Evolutionary conservation across 768 basidiomycete genomes (phyloP).

Genomic region (Boletus huronensis): DNA sequence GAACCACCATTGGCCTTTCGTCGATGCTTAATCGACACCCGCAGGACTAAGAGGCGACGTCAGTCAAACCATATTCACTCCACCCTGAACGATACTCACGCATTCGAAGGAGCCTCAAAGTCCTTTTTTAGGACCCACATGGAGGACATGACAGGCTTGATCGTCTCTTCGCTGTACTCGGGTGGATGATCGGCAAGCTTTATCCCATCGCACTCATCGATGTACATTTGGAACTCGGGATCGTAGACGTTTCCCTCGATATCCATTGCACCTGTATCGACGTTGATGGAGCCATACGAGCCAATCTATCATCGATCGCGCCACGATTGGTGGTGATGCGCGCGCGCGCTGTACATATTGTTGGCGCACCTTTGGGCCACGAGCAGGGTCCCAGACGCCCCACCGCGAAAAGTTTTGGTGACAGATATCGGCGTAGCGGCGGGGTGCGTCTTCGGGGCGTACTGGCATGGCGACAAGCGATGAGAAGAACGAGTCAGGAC

Average conservation of each 20-base stretch:
- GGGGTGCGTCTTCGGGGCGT: not conserved
- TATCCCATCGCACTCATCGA: constrained; percentile 15
- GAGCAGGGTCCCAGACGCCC: constrained; percentile 4
- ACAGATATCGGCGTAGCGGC: constrained; percentile 9
- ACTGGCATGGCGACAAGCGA: not conserved
- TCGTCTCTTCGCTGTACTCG: not conserved
- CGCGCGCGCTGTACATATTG: not conserved
- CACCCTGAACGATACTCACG: constrained; percentile 3
- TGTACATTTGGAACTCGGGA: constrained; percentile 8
- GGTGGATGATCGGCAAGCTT: constrained; percentile 12
- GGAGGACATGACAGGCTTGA: not conserved
- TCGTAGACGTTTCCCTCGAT: constrained; percentile 27
- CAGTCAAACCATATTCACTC: not conserved
- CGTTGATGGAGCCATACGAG: constrained; percentile 29
- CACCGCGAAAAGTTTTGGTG: constrained; percentile 3
- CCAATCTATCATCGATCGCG: not conserved
- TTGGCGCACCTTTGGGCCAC: not conserved
- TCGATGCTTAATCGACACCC: not conserved
- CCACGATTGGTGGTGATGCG: not conserved
- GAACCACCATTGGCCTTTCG: not conserved
- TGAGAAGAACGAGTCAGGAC: too few species aligned
- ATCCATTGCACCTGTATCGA: constrained; percentile 25
- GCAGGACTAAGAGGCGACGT: not conserved
- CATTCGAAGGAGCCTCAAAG: constrained; percentile 6
- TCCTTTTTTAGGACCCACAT: constrained; percentile 12